Conservation (phyloP, 225 moss, liverwort and hornwort species). For the Pseudoscleropodium purum region DNA sequence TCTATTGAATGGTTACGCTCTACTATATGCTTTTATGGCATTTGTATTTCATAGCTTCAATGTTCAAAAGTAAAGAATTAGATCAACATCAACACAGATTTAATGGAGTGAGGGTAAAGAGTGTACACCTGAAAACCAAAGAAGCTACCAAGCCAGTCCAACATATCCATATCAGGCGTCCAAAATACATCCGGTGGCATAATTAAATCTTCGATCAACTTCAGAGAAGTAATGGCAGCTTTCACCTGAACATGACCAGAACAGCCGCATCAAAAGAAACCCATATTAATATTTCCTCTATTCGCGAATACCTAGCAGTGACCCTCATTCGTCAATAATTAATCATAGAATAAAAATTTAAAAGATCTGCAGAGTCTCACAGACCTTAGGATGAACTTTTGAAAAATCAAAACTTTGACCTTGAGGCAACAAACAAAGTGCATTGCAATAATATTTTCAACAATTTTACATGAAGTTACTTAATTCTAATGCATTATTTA, state of each 20-base stretch:
- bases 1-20: background rate
- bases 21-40: background rate
- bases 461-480: background rate
- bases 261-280: background rate
- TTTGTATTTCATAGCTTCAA: background rate
- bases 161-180: constrained; percentile 47
- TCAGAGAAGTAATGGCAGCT: constrained; percentile 71
- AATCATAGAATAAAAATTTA: background rate
- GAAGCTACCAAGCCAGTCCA: constrained; percentile 83
- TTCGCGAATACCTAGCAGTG: background rate
- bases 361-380: background rate
- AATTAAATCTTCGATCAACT: constrained; percentile 43
- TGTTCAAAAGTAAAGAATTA: background rate
- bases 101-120: background rate
- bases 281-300: background rate
- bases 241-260: constrained; percentile 38
- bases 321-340: background rate
- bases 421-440: no score
- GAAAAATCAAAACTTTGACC: background rate
- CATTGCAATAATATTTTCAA: background rate
- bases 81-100: background rate
- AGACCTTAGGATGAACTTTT: background rate
- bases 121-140: constrained; percentile 79
- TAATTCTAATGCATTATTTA: background rate
- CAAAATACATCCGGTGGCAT: constrained; percentile 39